phyloP scores from a whole-genome alignment of 2,329 filamentous ascomycete species.

The Pleurostoma richardsiae region DNA sequence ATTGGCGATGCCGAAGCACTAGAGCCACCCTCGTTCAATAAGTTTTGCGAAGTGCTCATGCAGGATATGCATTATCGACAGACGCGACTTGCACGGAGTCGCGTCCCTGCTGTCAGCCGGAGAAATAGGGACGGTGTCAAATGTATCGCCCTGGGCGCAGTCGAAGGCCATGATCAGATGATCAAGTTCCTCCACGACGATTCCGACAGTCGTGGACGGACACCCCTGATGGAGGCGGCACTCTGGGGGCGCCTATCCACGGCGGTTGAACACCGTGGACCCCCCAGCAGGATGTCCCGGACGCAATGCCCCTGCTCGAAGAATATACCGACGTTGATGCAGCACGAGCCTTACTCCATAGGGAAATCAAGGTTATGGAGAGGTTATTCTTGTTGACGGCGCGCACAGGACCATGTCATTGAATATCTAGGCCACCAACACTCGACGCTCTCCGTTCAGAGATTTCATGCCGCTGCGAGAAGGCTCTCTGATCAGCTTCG shows the following conservation, averaged over 20 bases:
- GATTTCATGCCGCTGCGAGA: slow-evolving; percentile 6
- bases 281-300: no score
- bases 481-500: background rate
- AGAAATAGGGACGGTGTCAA: background rate
- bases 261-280: no score
- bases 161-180: background rate
- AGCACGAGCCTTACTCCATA: background rate
- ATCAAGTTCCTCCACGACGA: background rate
- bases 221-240: background rate
- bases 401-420: slow-evolving; percentile 4
- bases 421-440: slow-evolving; percentile 1
- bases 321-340: background rate
- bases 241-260: background rate
- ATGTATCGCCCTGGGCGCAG: background rate
- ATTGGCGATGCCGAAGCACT: no score
- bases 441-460: background rate
- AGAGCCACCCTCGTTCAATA: background rate
- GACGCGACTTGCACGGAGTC: background rate
- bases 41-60: background rate
- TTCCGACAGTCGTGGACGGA: background rate
- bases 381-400: background rate
- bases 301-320: no score
- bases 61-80: background rate
- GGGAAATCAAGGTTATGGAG: slow-evolving; percentile 1
- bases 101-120: background rate